These are phyloP conservation scores for Starmerella etchellsii DNA, from an alignment of 805 yeast genomes.

Conservation along the genomic window DNA sequence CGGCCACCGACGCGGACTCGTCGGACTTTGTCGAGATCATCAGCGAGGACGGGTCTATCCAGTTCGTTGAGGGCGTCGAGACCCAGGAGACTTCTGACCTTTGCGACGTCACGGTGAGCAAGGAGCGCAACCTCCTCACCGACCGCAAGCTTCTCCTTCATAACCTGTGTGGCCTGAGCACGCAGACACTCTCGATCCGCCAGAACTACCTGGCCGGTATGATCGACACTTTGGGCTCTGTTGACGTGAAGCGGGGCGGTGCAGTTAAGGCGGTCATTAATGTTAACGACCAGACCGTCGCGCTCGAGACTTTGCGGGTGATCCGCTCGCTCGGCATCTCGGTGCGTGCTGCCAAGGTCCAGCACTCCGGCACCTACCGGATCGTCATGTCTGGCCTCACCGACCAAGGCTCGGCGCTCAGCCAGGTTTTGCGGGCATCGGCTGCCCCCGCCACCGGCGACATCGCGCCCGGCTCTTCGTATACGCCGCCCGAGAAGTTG, in stretches of 20 bases:
- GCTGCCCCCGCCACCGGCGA: background rate
- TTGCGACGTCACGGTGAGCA: background rate
- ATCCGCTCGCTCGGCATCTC: slow-evolving; percentile 36
- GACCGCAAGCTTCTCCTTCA: too few relatives aligned
- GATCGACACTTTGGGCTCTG: slow-evolving; percentile 28
- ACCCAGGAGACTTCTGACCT: too few relatives aligned
- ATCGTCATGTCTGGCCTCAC: background rate
- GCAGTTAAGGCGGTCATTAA: slow-evolving; percentile 27
- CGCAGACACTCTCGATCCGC: slow-evolving; percentile 32
- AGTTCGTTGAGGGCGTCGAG: slow-evolving; percentile 1
- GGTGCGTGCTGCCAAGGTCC: slow-evolving; percentile 19
- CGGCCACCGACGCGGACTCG: background rate
- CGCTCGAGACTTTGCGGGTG: slow-evolving; percentile 28
- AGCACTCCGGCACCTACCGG: background rate
- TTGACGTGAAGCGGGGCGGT: slow-evolving; percentile 18
- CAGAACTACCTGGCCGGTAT: slow-evolving; percentile 36
- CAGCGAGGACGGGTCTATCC: slow-evolving; percentile 2
- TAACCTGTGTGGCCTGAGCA: too few relatives aligned
- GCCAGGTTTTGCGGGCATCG: background rate
- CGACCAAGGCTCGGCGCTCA: background rate
- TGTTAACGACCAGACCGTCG: slow-evolving; percentile 18
- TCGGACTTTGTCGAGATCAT: background rate
- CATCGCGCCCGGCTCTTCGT: background rate
- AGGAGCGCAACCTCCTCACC: background rate
- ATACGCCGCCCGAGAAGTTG: slow-evolving; percentile 14